Evolutionary conservation across 139 green algal genomes (phyloP).

Genomic region (Penium margaritaceum): DNA sequence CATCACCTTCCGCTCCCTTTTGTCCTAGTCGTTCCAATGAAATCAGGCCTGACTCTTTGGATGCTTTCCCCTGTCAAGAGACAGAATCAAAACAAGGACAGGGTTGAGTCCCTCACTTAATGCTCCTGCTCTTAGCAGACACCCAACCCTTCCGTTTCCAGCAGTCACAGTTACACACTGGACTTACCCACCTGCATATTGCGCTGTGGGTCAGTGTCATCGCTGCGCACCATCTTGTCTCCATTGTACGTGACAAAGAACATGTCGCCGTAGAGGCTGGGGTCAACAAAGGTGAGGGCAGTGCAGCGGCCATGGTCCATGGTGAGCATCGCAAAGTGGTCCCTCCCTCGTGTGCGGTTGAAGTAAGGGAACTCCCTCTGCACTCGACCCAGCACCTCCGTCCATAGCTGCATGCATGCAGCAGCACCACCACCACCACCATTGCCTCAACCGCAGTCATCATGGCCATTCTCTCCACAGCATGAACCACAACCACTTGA

Average conservation of each 20-base stretch:
- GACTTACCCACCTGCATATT: slow-evolving; percentile 12
- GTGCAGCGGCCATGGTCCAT: slow-evolving; percentile 34
- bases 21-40: too few species aligned
- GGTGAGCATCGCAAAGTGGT: slow-evolving; percentile 46
- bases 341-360: slow-evolving; percentile 41
- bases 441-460: too few species aligned
- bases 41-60: neutral
- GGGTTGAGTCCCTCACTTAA: neutral
- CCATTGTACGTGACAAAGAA: slow-evolving; percentile 29
- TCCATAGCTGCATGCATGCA: slow-evolving; percentile 19
- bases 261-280: slow-evolving; percentile 25
- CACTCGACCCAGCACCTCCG: slow-evolving; percentile 10
- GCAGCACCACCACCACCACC: too few species aligned
- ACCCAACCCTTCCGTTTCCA: neutral
- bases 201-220: neutral
- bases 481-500: too few species aligned
- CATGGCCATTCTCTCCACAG: too few species aligned
- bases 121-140: neutral
- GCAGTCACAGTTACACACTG: too few species aligned
- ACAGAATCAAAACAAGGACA: neutral
- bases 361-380: slow-evolving; percentile 38
- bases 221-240: slow-evolving; percentile 32
- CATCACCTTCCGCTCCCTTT: too few species aligned
- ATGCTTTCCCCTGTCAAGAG: neutral
- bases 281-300: slow-evolving; percentile 14